phyloP scores from a whole-genome alignment of 257 asterid species.

The Solanum etuberosum region DNA sequence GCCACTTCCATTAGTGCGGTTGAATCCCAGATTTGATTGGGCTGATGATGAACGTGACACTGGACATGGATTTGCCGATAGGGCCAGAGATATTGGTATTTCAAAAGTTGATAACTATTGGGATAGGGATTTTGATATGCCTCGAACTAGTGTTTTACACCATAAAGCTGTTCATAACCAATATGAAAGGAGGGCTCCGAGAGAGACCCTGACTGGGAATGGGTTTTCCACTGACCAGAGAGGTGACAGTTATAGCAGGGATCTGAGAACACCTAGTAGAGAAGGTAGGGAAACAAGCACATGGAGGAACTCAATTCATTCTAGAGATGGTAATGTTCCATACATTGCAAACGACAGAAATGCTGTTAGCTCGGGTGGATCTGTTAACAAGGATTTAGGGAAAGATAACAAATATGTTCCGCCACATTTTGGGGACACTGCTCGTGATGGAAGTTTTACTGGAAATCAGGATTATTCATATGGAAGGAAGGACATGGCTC shows the following conservation, averaged over 20 bases:
- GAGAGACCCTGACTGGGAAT: conserved; percentile 54
- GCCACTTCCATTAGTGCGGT: conserved; percentile 66
- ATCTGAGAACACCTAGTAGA: conserved; percentile 35
- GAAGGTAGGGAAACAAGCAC: conserved; percentile 47
- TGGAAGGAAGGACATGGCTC: conserved; percentile 44
- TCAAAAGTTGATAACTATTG: conserved; percentile 57
- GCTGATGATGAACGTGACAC: conserved; percentile 99
- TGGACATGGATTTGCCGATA: conserved; percentile 60
- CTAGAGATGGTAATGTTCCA: conserved; percentile 33
- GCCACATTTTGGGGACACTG: conserved; percentile 33
- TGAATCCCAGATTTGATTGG: conserved; percentile 94
- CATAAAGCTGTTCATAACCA: conserved; percentile 48
- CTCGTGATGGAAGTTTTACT: conserved; percentile 19
- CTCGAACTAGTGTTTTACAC: conserved; percentile 49
- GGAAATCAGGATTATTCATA: conserved; percentile 39
- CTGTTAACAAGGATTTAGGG: conserved; percentile 24
- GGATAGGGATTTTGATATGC: conserved; percentile 78
- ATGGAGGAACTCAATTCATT: conserved; percentile 45
- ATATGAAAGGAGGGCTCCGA: conserved; percentile 42
- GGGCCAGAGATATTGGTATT: conserved; percentile 46
- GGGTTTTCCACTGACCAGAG: conserved; percentile 41
- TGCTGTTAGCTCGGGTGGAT: conserved; percentile 26
- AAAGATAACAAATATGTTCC: conserved; percentile 39
- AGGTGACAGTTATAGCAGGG: conserved; percentile 39
- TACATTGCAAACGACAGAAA: conserved; percentile 24